Percentiles rank a stretch among this genome's conserved stretches.
phyloP scores from a whole-genome alignment of 2,329 filamentous ascomycete species.

The Fusarium albidum region DNA sequence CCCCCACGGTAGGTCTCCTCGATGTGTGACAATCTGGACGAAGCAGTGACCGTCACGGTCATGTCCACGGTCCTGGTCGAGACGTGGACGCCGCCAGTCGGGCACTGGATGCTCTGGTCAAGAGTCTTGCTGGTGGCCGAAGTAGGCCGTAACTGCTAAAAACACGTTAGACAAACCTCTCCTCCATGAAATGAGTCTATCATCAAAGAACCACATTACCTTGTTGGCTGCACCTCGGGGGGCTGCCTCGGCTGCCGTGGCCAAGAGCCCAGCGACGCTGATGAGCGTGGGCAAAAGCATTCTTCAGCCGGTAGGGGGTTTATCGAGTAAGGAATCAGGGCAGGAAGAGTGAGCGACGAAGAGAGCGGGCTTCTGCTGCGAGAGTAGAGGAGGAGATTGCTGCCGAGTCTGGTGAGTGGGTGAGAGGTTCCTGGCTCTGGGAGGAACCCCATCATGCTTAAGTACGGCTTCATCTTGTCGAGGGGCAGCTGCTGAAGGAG shows the following conservation, averaged over 20 bases:
- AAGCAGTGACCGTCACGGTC: conserved; percentile 46
- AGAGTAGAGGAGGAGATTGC: conserved; percentile 15
- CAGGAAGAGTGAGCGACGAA: conserved; percentile 8
- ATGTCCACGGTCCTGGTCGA: conserved; percentile 46
- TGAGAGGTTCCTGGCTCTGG: conserved; percentile 16
- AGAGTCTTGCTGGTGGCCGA: conserved; percentile 16
- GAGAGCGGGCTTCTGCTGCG: too few species aligned
- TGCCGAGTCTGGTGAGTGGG: conserved; percentile 37
- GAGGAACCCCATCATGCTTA: conserved; percentile 28
- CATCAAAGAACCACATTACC: too few species aligned
- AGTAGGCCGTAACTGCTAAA: not conserved
- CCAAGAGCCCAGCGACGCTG: conserved; percentile 39
- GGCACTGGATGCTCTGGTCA: conserved; percentile 30
- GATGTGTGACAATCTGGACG: conserved; percentile 34
- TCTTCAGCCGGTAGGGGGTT: conserved; percentile 1
- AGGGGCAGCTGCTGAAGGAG: conserved; percentile 26
- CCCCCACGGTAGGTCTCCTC: conserved; percentile 18
- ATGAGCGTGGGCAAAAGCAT: conserved; percentile 39
- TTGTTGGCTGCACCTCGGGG: conserved; percentile 27
- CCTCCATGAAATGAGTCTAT: too few species aligned
- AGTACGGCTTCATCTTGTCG: conserved; percentile 32
- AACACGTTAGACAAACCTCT: too few species aligned
- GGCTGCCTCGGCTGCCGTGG: conserved; percentile 38
- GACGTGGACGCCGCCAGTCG: conserved; percentile 36
- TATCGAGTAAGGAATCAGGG: conserved; percentile 1